Evolutionary conservation across 2,329 filamentous ascomycete species (phyloP), one percentile per base, ranked within the genome.

Genomic region (Xenoacremonium recifei): DNA sequence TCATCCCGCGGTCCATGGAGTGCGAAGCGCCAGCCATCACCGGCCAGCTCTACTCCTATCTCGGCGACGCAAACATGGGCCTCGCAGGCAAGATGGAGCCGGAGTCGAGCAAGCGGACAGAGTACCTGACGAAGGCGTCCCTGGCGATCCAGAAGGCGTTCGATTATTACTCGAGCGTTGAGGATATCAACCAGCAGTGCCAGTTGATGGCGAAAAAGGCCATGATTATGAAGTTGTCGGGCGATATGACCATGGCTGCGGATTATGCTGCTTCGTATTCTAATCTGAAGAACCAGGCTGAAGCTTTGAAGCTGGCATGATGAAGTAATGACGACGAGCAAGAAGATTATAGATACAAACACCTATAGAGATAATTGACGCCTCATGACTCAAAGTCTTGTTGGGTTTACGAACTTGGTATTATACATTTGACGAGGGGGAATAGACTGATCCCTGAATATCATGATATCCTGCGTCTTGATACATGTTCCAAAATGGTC

Each of bases 121-220:
- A 84, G 56, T 73, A 76, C 51, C 62, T 87, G 55, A 76, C 73
- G 6, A 71, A 73, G 40, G 84, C 82, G 0, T 59, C 80, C 39
- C 73, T 74, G 27, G 79, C 82, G 21, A 72, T 87, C 35, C 80
- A 85, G 41, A 76, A 71, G 47, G 79, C 84, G 0, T 81, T 83
- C 51, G 69, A 70, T 21, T 77, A 83, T 48, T 95, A 80, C 60
- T 78, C 81, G 31, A 75, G 72, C 35, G 70, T 89, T 12, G 82
- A 87, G 59, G 87, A 68, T 16, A 67, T 83, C 12, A 67, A 71
- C n/a, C 82, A 81, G 40, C 84, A 88, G 65, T 84, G 87, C 57
- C 85, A 90, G 64, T 82, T 87, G 72, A 77, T 91, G 68, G 84
- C 85, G 16, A 93, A 93, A 72, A 91, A 89, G 66, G 85, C 87